Conservation (phyloP, 192 early-diverging fungal genomes). For the Powellomyces hirtus region DNA sequence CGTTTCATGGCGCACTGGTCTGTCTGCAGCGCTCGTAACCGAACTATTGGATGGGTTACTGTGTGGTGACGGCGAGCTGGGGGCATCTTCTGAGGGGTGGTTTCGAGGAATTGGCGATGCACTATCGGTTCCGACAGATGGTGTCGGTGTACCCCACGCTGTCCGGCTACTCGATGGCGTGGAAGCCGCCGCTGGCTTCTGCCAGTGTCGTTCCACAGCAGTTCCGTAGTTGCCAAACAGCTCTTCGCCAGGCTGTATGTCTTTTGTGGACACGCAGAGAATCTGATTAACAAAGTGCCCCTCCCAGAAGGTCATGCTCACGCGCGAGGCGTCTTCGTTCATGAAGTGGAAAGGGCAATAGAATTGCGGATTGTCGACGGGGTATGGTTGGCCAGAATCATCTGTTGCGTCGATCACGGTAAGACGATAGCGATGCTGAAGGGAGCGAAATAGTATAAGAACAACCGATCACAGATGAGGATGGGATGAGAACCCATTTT, state of each 20-base stretch:
- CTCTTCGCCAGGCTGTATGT: conserved; percentile 75
- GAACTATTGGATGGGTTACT: no score
- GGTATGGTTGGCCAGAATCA: conserved; percentile 69
- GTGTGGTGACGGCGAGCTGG: no score
- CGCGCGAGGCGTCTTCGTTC: conserved; percentile 68
- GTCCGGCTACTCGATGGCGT: no score
- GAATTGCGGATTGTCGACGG: conserved; percentile 47
- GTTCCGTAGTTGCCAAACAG: conserved; percentile 83
- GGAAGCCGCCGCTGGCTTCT: no score
- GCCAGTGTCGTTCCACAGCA: conserved; percentile 80
- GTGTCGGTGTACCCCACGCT: no score
- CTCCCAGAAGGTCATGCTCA: conserved; percentile 75
- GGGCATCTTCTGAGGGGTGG: no score
- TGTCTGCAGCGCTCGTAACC: no score
- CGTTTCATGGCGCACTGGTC: no score
- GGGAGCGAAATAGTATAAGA: no score
- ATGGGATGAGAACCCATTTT: background rate
- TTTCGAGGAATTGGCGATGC: no score
- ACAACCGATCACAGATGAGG: no score
- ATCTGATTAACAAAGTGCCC: conserved; percentile 84
- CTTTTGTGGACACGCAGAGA: conserved; percentile 70
- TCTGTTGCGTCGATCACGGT: conserved; percentile 91
- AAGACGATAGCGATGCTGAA: conserved; percentile 65
- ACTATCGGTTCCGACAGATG: no score
- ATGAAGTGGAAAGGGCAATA: conserved; percentile 90